Percentiles rank a stretch among this genome's conserved stretches.
Conservation (phyloP, 768 basidiomycete genomes). For the Serendipita vermifera region DNA sequence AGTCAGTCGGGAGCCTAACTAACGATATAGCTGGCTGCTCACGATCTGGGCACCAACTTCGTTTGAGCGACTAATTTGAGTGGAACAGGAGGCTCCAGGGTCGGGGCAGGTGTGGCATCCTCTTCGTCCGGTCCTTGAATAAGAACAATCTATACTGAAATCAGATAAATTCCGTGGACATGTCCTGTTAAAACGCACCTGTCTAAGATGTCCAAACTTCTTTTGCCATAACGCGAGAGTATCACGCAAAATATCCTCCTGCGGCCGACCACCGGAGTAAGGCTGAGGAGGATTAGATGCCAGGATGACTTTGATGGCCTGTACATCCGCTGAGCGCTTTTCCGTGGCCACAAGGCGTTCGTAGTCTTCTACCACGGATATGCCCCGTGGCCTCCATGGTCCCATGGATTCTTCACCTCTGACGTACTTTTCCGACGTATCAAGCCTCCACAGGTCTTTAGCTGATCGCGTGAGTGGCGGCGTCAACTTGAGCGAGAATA, state of each 20-base stretch:
- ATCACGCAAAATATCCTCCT: conserved; percentile 50
- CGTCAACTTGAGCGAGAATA: conserved; percentile 68
- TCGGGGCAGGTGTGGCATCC: conserved; percentile 34
- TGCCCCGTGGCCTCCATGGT: conserved; percentile 75
- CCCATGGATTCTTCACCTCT: conserved; percentile 77
- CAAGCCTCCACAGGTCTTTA: conserved; percentile 84
- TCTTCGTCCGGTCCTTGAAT: conserved; percentile 54
- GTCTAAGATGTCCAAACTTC: conserved; percentile 58
- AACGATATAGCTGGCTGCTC: conserved; percentile 20
- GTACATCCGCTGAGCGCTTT: conserved; percentile 72
- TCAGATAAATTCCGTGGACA: conserved; percentile 14
- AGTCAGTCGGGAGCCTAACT: conserved; percentile 8
- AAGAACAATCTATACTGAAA: conserved; percentile 53
- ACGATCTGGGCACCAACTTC: conserved; percentile 63
- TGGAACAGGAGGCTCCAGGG: conserved; percentile 33
- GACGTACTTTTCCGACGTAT: conserved; percentile 91
- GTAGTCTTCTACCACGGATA: conserved; percentile 82
- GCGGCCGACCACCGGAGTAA: conserved; percentile 50
- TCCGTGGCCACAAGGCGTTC: conserved; percentile 57
- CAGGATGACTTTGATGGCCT: conserved; percentile 70
- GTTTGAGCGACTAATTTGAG: conserved; percentile 61
- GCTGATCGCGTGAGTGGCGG: conserved; percentile 78
- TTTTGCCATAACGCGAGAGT: conserved; percentile 73
- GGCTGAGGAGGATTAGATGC: conserved; percentile 28
- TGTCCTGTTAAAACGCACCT: conserved; percentile 39